A percentile compares a stretch with the other conserved stretches of the same genome.
Evolutionary conservation across 78 protist genomes (phyloP).

Genomic region (Goniomonas avonlea): DNA sequence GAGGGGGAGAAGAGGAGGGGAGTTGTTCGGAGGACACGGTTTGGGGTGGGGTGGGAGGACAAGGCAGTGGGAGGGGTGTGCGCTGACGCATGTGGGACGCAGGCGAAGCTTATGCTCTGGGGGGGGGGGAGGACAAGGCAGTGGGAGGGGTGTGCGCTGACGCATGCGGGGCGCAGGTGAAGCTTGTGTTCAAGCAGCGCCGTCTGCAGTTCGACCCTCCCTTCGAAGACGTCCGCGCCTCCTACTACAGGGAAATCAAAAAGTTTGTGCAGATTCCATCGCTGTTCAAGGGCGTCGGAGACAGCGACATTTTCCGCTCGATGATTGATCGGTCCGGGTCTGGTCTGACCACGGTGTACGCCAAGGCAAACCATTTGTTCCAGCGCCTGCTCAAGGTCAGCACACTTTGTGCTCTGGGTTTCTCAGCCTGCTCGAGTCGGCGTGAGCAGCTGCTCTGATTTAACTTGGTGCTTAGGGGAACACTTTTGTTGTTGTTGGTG

Average conservation of each 20-base stretch:
- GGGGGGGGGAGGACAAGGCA: too few species aligned
- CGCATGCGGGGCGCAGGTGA: background rate
- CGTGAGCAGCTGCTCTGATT: too few species aligned
- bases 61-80: too few species aligned
- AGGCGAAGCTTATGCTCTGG: too few species aligned
- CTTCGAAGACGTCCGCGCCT: slow-evolving; percentile 50
- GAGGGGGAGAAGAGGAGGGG: too few species aligned
- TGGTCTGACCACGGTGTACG: slow-evolving; percentile 29
- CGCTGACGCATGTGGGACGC: too few species aligned
- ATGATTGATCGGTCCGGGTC: slow-evolving; percentile 49
- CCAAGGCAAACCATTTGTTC: slow-evolving; percentile 47
- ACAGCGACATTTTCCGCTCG: slow-evolving; percentile 26
- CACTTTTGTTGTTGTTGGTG: too few species aligned
- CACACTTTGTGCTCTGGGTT: too few species aligned
- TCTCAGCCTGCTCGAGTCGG: background rate
- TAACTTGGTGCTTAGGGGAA: too few species aligned
- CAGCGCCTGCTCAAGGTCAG: background rate
- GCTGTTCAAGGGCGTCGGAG: slow-evolving; percentile 50
- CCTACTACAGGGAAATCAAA: slow-evolving; percentile 47
- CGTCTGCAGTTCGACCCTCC: slow-evolving; percentile 46
- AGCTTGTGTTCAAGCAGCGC: slow-evolving; percentile 32
- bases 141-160: too few species aligned
- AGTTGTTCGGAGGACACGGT: too few species aligned
- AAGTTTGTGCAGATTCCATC: slow-evolving; percentile 54
- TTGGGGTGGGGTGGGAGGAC: too few species aligned